Percentiles rank a stretch among this genome's conserved stretches.
Conservation (phyloP, 768 basidiomycete genomes). For the Vararia minispora region DNA sequence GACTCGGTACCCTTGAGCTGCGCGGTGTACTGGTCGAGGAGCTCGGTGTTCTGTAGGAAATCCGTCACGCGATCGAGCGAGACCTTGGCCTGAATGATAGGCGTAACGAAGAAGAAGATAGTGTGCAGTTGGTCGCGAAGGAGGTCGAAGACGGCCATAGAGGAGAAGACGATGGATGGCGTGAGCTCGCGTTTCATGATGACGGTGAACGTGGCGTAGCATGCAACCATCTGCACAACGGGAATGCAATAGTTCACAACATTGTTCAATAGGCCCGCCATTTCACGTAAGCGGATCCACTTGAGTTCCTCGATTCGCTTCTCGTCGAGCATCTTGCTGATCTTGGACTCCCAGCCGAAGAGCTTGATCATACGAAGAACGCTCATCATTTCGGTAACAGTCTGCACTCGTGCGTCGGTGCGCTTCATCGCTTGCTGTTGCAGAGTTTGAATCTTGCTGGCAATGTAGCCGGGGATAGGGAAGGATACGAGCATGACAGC, state of each 20-base stretch:
- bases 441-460: conserved; percentile 22
- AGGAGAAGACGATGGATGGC: conserved; percentile 21
- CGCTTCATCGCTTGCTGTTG: conserved; percentile 31
- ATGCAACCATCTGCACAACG: conserved; percentile 21
- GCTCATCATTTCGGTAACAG: conserved; percentile 29
- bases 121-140: conserved; percentile 23
- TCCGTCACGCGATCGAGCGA: conserved; percentile 28
- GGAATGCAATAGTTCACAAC: conserved; percentile 18
- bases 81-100: conserved; percentile 23
- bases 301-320: conserved; percentile 30
- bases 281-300: conserved; percentile 23
- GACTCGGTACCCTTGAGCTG: conserved; percentile 6
- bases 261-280: conserved; percentile 23
- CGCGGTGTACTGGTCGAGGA: conserved; percentile 20
- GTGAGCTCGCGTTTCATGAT: conserved; percentile 24
- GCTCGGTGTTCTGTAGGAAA: conserved; percentile 26
- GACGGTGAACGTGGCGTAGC: conserved; percentile 26
- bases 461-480: conserved; percentile 31
- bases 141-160: conserved; percentile 28
- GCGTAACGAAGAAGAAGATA: conserved; percentile 17
- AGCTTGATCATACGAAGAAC: conserved; percentile 42
- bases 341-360: conserved; percentile 51
- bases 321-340: conserved; percentile 20
- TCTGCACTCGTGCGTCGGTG: conserved; percentile 37
- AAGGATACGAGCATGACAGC: conserved; percentile 27